Percentiles rank a stretch among this genome's conserved stretches.
Evolutionary conservation across 2,329 filamentous ascomycete genomes (phyloP).

Genomic region (Rutstroemia sydowiana): DNA sequence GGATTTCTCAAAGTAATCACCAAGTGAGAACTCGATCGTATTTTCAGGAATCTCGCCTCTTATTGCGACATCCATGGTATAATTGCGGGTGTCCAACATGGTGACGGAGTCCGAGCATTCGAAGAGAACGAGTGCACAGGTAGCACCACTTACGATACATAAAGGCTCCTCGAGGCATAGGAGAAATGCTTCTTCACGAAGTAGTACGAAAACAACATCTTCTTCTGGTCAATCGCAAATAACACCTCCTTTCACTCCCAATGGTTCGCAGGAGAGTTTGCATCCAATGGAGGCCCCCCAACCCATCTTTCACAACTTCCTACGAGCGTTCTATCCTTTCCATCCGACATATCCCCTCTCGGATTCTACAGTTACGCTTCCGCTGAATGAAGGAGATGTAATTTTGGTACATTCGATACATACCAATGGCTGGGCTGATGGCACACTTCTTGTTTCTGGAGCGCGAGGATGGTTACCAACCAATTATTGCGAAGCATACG

Average conservation of each 20-base stretch:
- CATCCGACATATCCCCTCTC: conserved; percentile 68
- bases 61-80: conserved; percentile 2
- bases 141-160: conserved; percentile 50
- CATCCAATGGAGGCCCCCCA: conserved; percentile 39
- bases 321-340: conserved; percentile 91
- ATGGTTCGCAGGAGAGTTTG: conserved; percentile 53
- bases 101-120: conserved; percentile 26
- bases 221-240: conserved; percentile 44
- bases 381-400: conserved; percentile 83
- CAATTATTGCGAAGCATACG: conserved; percentile 95
- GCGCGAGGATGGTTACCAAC: conserved; percentile 93
- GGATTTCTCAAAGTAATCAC: neutral
- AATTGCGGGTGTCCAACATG: conserved; percentile 21
- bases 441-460: conserved; percentile 78
- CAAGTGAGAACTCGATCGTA: neutral
- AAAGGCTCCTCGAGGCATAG: conserved; percentile 37
- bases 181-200: conserved; percentile 37
- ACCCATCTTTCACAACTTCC: conserved; percentile 83
- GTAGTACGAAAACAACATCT: conserved; percentile 23
- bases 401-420: conserved; percentile 94
- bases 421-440: conserved; percentile 97
- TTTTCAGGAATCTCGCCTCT: neutral
- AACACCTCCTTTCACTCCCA: conserved; percentile 71
- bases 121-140: conserved; percentile 49
- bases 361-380: conserved; percentile 82